Conservation (phyloP, 2,329 filamentous ascomycete genomes). For the Phyllosticta ampelicida region DNA sequence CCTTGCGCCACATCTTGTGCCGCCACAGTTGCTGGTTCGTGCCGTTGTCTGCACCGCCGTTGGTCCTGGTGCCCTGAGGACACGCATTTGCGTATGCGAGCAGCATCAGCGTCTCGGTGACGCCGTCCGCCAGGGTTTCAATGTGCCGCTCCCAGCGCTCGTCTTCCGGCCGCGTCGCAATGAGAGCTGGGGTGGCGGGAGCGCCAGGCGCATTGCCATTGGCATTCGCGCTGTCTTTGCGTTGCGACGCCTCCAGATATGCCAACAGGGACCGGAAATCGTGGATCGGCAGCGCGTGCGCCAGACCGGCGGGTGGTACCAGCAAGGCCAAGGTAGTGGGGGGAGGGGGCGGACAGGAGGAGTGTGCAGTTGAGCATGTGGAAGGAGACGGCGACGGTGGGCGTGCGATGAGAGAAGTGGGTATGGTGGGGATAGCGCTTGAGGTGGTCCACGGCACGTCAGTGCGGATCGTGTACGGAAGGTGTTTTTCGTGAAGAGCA, state of each 20-base stretch:
- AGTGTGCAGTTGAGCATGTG: background rate
- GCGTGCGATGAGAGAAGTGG: constrained; percentile 28
- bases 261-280: background rate
- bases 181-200: background rate
- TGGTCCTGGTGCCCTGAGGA: background rate
- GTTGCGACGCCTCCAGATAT: background rate
- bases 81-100: background rate
- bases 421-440: constrained; percentile 30
- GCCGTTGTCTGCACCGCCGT: background rate
- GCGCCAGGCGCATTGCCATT: background rate
- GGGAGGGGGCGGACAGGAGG: background rate
- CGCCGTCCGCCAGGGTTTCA: background rate
- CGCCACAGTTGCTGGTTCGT: background rate
- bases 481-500: constrained; percentile 27
- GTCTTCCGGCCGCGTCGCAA: background rate
- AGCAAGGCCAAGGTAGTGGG: background rate
- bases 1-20: background rate
- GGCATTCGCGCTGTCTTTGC: background rate
- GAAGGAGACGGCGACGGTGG: background rate
- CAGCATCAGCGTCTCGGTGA: background rate
- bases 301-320: background rate
- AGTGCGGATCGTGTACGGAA: constrained; percentile 31
- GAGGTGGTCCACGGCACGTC: constrained; percentile 34
- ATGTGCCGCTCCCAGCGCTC: background rate
- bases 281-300: background rate